A percentile compares a stretch with the other conserved stretches of the same genome.
Evolutionary conservation across 106 monocot species (phyloP).

Genomic region (Hemerocallis citrina): DNA sequence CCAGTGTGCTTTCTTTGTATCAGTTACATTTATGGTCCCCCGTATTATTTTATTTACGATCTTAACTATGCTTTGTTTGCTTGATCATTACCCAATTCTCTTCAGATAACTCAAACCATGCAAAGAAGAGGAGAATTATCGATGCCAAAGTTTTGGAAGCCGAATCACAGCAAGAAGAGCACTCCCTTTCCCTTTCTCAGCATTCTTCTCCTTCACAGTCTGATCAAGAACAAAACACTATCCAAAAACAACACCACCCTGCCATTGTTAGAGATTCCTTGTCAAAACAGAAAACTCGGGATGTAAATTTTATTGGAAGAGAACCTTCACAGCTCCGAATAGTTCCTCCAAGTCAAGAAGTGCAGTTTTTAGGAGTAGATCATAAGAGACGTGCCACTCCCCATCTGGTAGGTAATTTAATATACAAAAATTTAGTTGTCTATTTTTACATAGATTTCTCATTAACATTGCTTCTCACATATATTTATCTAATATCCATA

Average conservation of each 20-base stretch:
- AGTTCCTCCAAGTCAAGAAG: constrained; percentile 33
- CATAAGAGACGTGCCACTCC: constrained; percentile 22
- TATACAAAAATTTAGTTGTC: too few species aligned
- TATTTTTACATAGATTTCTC: too few species aligned
- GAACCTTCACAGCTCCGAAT: constrained; percentile 21
- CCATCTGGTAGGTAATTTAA: constrained; percentile 50
- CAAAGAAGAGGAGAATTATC: constrained; percentile 40
- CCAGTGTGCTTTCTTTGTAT: too few species aligned
- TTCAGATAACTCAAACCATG: constrained; percentile 36
- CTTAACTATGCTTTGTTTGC: too few species aligned
- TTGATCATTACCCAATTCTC: too few species aligned
- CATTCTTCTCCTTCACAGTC: constrained; percentile 89
- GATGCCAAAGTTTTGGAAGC: constrained; percentile 31
- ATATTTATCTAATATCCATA: too few species aligned
- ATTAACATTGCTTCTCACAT: too few species aligned
- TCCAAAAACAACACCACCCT: constrained; percentile 28
- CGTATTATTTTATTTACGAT: too few species aligned
- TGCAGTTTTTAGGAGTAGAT: too few species aligned
- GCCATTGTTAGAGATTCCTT: constrained; percentile 25
- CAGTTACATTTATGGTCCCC: too few species aligned
- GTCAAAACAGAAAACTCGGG: constrained; percentile 21
- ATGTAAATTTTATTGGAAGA: constrained; percentile 2
- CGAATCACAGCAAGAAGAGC: constrained; percentile 81
- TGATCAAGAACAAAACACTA: constrained; percentile 75
- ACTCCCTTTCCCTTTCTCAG: constrained; percentile 74